Percentiles rank a stretch among this genome's conserved stretches.
Conservation (phyloP, 2,329 filamentous ascomycete species). For the Chaetomiaceae sp. region DNA sequence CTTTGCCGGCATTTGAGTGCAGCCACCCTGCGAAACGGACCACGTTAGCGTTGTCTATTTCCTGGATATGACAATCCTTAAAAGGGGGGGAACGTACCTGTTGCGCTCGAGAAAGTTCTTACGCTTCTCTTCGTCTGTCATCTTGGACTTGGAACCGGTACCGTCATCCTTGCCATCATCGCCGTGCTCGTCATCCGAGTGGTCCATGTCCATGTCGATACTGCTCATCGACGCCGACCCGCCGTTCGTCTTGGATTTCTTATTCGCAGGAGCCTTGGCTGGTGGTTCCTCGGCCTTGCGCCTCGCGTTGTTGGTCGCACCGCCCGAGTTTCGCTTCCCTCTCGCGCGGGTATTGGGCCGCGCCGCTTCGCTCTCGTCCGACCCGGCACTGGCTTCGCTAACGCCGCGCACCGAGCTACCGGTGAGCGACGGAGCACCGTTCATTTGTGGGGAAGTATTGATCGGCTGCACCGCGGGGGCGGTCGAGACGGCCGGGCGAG, state of each 20-base stretch:
- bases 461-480: conserved; percentile 29
- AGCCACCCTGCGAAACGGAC: conserved; percentile 64
- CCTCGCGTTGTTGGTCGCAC: conserved; percentile 53
- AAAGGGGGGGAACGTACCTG: conserved; percentile 62
- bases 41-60: not conserved
- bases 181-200: conserved; percentile 38
- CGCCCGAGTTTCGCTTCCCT: conserved; percentile 58
- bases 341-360: conserved; percentile 62
- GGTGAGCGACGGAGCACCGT: conserved; percentile 40
- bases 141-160: conserved; percentile 58
- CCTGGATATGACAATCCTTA: not conserved
- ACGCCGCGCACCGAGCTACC: conserved; percentile 32
- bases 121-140: conserved; percentile 97
- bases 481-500: conserved; percentile 40
- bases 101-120: conserved; percentile 98
- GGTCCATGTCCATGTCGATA: conserved; percentile 24
- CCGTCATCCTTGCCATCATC: conserved; percentile 52
- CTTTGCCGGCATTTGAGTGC: conserved; percentile 94
- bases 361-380: conserved; percentile 67
- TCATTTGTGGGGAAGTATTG: conserved; percentile 50
- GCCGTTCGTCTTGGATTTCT: conserved; percentile 63
- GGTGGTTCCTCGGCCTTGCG: conserved; percentile 70
- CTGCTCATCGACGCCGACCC: conserved; percentile 22
- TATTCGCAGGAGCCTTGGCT: conserved; percentile 58
- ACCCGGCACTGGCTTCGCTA: conserved; percentile 52